Evolutionary conservation across 1,139 yeast genomes (phyloP), one percentile per base, ranked within the genome.

Genomic region (Hanseniaspora gamundiae): DNA sequence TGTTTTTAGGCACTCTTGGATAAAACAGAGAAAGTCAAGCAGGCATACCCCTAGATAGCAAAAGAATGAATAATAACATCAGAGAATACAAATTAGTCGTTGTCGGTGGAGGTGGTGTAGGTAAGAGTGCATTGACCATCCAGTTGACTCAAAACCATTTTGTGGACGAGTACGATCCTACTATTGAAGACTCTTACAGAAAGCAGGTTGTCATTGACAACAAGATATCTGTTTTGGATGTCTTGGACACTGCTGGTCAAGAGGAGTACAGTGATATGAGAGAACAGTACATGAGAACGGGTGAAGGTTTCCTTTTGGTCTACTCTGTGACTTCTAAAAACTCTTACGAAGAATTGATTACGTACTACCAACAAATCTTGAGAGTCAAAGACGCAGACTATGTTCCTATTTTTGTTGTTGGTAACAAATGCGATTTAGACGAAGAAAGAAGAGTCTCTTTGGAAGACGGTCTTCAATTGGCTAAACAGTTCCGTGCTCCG

Each of bases 51-150:
- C n/a, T n/a, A n/a, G n/a, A n/a, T n/a, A n/a, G n/a, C n/a, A n/a
- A n/a, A 21, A 36, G 13, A 9, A 44, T 40, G 41, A 45, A 49
- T 42, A 50, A 42, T 42, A 59, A 54, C 41, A 55, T 62, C 29
- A 61, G 79, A 61, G 93, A 82, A 62, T 86, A 80, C 64, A 86
- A 88, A 60, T 68, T 91, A 50, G 95, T 88, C 19, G 96, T 91
- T 46, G 95, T 91, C 43, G 97, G 97, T 46, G 97, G 95, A 42
- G 97, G 97, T 64, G 96, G 95, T 64, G 97, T 91, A 48, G 98
- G 98, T 66, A 91, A 91, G 64, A 84, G 95, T 10, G 97, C 97
- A 9, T 69, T 88, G 51, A 88, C 96, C 44, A 87, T 88, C 52
- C 94, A 87, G 63, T 70, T 81, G 55, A 85, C 87, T 49, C 95